These are phyloP conservation scores for Thelonectria olida DNA, from an alignment of 2,329 filamentous ascomycete species.

Conservation along the genomic window DNA sequence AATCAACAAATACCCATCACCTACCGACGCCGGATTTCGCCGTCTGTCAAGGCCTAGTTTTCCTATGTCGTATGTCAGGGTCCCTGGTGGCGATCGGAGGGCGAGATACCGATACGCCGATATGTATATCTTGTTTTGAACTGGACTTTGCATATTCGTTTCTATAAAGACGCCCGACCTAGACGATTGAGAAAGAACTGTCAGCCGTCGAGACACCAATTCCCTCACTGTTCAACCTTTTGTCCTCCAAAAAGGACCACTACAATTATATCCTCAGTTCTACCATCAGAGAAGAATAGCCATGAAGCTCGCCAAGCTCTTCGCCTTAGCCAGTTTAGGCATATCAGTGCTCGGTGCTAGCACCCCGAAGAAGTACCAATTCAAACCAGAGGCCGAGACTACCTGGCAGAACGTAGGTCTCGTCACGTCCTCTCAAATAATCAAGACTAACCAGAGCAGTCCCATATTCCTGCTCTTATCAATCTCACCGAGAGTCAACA, in stretches of 20 bases:
- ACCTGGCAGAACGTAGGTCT: neutral
- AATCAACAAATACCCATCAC: neutral
- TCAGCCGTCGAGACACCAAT: no score
- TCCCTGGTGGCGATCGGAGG: no score
- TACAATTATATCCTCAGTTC: no score
- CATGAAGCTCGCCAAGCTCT: neutral
- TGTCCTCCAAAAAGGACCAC: no score
- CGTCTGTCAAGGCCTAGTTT: neutral
- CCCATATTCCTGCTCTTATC: neutral
- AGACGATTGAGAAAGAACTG: no score
- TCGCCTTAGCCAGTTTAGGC: neutral
- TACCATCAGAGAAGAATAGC: no score
- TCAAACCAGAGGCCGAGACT: neutral
- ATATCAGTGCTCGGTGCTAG: neutral
- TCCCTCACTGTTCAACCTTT: no score
- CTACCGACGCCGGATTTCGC: neutral
- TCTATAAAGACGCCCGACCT: no score
- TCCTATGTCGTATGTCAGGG: neutral
- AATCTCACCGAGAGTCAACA: conserved; percentile 1
- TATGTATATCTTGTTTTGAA: no score
- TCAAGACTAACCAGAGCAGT: neutral
- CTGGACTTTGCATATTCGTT: no score
- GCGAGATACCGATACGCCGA: no score
- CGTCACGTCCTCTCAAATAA: accelerated
- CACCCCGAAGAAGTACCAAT: neutral